Evolutionary conservation across 202 grass and related monocot species (phyloP), one percentile per base, ranked within the genome.

Genomic region (Brachypodium distachyon): DNA sequence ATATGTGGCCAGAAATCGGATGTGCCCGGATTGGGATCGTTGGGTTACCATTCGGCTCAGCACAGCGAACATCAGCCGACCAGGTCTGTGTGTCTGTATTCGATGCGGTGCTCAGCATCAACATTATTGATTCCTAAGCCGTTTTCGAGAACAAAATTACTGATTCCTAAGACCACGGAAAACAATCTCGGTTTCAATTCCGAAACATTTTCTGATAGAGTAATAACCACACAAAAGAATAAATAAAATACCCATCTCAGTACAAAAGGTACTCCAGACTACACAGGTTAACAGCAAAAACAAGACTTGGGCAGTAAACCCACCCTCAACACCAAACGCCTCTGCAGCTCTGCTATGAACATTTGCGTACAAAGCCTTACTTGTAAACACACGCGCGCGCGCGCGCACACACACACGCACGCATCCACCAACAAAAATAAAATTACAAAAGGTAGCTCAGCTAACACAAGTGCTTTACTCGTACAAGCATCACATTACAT

Each of bases 401-500:
- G n/a, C n/a, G n/a, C n/a, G 19, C 32, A 41, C 44, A 29, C 41
- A 47, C 63, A 18, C 65, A 29, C 31, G 37, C 4, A 12, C 40
- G 28, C 62, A 17, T 44, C 39, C 64, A 18, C 14, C 13, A 67
- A 25, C 64, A 29, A 11, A 29, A 64, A 16, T 12, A 67, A 63
- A 23, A 66, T 28, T 67, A 68, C 64, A 72, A 61, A 61, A 41
- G 0, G 22, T 69, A 62, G 52, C 28, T 75, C 75, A 47, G 64
- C 59, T 64, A 53, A 51, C 40, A 34, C 83, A 76, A 49, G 41
- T 6, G 27, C 41, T 22, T 29, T 50, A 74, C 43, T 74, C 77
- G 61, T 53, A 83, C 83, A 87, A 79, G 79, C 72, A 44, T 86
- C 73, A 50, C 46, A 48, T 90, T 41, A 22, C 51, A 76, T 75